A percentile compares a stretch with the other conserved stretches of the same genome.
These are phyloP conservation scores for Camellia lanceoleosa DNA, from an alignment of 148 eudicot genomes.

Conservation along the genomic window DNA sequence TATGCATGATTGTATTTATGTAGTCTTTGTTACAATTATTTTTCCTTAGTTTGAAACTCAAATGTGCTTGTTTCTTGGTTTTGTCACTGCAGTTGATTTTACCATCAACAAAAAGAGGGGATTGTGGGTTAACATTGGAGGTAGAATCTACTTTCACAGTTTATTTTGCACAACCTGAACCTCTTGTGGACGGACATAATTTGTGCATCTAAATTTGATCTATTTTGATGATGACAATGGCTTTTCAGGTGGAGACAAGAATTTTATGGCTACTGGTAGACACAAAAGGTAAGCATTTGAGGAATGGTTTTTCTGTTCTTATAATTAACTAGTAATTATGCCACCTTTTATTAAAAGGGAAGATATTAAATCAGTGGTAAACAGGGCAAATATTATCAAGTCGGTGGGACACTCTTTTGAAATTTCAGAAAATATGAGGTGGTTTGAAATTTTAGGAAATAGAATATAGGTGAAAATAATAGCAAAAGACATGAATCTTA, in stretches of 20 bases:
- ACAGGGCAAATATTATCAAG: too few species aligned
- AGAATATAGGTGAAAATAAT: too few species aligned
- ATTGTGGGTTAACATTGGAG: constrained; percentile 23
- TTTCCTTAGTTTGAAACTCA: neutral
- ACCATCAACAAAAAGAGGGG: constrained; percentile 25
- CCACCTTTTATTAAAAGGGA: neutral
- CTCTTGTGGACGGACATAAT: neutral
- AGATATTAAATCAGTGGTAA: too few species aligned
- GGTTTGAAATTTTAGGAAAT: too few species aligned
- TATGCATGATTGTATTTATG: neutral
- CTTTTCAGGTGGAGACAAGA: constrained; percentile 43
- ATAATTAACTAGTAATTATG: neutral
- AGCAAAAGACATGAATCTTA: too few species aligned
- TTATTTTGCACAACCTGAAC: neutral
- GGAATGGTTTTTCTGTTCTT: neutral
- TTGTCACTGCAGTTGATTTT: constrained; percentile 35
- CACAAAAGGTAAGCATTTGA: constrained; percentile 41
- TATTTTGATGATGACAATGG: neutral
- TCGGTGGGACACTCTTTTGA: too few species aligned
- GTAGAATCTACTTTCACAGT: constrained; percentile 21
- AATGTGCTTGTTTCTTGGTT: neutral
- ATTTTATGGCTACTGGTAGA: constrained; percentile 31
- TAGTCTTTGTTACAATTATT: neutral
- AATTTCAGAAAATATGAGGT: too few species aligned
- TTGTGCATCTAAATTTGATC: neutral